These are phyloP conservation scores for Candida cerambycidarum DNA, from an alignment of 805 yeast species.

Conservation along the genomic window DNA sequence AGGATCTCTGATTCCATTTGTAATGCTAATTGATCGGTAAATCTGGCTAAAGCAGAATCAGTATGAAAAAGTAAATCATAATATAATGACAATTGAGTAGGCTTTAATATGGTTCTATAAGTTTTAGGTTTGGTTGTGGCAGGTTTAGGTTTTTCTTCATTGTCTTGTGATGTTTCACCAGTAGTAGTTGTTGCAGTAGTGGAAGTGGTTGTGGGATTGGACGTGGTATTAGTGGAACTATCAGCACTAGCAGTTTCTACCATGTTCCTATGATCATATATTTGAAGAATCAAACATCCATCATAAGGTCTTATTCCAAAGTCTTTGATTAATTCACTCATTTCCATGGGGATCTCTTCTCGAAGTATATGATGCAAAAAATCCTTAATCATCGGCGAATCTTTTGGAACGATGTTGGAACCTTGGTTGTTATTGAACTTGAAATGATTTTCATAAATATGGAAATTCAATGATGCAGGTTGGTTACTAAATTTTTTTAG, in stretches of 20 bases:
- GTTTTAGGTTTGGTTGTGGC: constrained; percentile 57
- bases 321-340: constrained; percentile 86
- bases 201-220: background rate
- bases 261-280: constrained; percentile 78
- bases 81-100: constrained; percentile 77
- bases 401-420: constrained; percentile 73
- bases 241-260: constrained; percentile 13
- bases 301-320: constrained; percentile 83
- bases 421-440: constrained; percentile 87
- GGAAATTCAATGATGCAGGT: constrained; percentile 83
- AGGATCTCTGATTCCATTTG: constrained; percentile 88
- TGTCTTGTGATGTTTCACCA: background rate
- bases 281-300: constrained; percentile 82
- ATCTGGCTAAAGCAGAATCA: constrained; percentile 68
- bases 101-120: constrained; percentile 73
- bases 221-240: background rate
- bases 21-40: constrained; percentile 75
- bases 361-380: constrained; percentile 76
- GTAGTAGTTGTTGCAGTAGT: background rate
- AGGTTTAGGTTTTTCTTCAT: constrained; percentile 6
- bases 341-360: constrained; percentile 84
- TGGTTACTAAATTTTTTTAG: constrained; percentile 72
- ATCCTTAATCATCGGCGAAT: constrained; percentile 72
- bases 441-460: constrained; percentile 87
- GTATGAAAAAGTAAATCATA: constrained; percentile 84